phyloP scores from a whole-genome alignment of 129 eudicot genomes.

The Flaveria linearis region DNA sequence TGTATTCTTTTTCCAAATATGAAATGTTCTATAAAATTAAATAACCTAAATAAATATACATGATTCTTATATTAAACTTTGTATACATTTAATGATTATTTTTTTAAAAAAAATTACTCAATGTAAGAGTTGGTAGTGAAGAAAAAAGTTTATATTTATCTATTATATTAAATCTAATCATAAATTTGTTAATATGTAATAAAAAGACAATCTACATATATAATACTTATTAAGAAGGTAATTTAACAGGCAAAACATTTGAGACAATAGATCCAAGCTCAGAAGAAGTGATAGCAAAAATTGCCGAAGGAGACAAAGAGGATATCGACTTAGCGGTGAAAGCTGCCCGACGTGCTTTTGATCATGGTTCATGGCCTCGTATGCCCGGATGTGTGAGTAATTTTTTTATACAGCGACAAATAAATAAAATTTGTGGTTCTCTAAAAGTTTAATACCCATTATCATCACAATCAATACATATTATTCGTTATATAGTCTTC shows the following conservation, averaged over 20 bases:
- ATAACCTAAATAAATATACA: no score
- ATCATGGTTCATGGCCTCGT: constrained; percentile 86
- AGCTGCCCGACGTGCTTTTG: constrained; percentile 81
- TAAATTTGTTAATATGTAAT: no score
- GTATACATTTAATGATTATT: no score
- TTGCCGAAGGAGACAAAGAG: constrained; percentile 63
- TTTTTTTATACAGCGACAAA: background rate
- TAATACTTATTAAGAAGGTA: background rate
- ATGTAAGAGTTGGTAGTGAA: no score
- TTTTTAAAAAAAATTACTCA: no score
- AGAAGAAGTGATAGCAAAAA: constrained; percentile 49
- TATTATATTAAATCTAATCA: no score
- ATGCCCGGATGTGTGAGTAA: constrained; percentile 51
- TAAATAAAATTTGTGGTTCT: background rate
- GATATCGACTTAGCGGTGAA: constrained; percentile 77
- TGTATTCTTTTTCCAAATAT: no score
- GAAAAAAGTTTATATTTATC: no score
- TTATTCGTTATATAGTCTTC: background rate
- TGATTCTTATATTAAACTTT: no score
- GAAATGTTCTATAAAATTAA: no score
- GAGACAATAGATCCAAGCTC: constrained; percentile 69
- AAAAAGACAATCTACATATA: no score
- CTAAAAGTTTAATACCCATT: no score
- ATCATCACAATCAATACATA: background rate
- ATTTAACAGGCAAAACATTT: constrained; percentile 53